A percentile compares a stretch with the other conserved stretches of the same genome.
phyloP scores from a whole-genome alignment of 441 rosid genomes.

The Capsella rubella region DNA sequence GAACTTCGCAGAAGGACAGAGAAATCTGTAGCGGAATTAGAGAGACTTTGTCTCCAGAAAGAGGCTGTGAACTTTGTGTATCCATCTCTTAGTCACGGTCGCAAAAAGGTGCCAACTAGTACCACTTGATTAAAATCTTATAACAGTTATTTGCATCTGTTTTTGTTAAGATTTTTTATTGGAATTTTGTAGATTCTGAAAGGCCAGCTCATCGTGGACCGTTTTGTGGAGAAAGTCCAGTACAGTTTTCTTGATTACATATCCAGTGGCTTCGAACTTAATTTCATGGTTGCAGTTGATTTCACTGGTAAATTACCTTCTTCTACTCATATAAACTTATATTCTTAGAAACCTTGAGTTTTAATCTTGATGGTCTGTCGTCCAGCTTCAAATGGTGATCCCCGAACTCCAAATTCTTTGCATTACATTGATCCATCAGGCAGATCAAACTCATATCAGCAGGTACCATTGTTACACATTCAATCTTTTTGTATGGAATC shows the following conservation, averaged over 20 bases:
- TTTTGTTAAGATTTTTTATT: constrained; percentile 25
- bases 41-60: constrained; percentile 58
- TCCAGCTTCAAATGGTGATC: constrained; percentile 87
- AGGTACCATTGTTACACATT: constrained; percentile 48
- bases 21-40: constrained; percentile 71
- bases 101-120: constrained; percentile 61
- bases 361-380: constrained; percentile 11
- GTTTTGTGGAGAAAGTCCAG: constrained; percentile 63
- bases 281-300: constrained; percentile 93
- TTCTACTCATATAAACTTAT: constrained; percentile 16
- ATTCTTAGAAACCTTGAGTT: constrained; percentile 4
- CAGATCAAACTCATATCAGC: constrained; percentile 76
- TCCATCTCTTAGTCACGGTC: constrained; percentile 48
- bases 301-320: constrained; percentile 66
- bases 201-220: constrained; percentile 79
- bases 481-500: constrained; percentile 8
- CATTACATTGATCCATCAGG: constrained; percentile 87
- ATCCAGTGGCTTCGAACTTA: constrained; percentile 83
- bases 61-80: constrained; percentile 55
- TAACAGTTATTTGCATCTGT: constrained; percentile 22
- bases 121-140: not conserved
- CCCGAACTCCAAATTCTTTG: constrained; percentile 65
- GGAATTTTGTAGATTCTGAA: constrained; percentile 54
- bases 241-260: constrained; percentile 83
- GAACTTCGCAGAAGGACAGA: constrained; percentile 61